These are phyloP conservation scores for Lachnellula occidentalis DNA, from an alignment of 2,329 filamentous ascomycete genomes.

Conservation along the genomic window DNA sequence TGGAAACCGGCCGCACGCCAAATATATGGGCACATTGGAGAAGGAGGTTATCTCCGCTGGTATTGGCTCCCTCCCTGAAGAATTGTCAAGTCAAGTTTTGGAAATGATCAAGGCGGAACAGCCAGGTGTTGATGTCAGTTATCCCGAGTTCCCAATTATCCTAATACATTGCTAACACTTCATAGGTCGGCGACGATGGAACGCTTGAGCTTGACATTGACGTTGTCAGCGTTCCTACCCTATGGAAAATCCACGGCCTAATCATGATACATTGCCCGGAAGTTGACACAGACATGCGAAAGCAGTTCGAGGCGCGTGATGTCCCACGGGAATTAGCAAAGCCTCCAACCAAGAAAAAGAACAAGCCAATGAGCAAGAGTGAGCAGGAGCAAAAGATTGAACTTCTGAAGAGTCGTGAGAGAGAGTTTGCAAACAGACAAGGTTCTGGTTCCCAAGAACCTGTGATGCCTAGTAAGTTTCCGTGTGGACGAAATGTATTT, in stretches of 20 bases:
- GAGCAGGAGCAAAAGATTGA: slow-evolving; percentile 66
- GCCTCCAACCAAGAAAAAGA: slow-evolving; percentile 46
- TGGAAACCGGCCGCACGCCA: slow-evolving; percentile 30
- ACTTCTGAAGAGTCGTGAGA: slow-evolving; percentile 55
- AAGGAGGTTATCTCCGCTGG: slow-evolving; percentile 88
- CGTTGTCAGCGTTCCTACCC: slow-evolving; percentile 47
- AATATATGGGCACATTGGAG: slow-evolving; percentile 66
- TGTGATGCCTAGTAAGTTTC: slow-evolving; percentile 28
- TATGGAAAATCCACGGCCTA: slow-evolving; percentile 49
- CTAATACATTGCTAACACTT: slow-evolving; percentile 18
- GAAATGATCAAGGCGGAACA: slow-evolving; percentile 84
- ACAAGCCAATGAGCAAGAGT: slow-evolving; percentile 70
- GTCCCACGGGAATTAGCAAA: slow-evolving; percentile 28
- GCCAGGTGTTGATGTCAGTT: slow-evolving; percentile 59
- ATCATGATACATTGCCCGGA: slow-evolving; percentile 47
- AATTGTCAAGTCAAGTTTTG: slow-evolving; percentile 74
- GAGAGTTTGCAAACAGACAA: slow-evolving; percentile 33
- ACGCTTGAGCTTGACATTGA: slow-evolving; percentile 57
- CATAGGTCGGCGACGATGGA: slow-evolving; percentile 42
- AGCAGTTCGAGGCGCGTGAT: slow-evolving; percentile 23
- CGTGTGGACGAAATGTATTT: not conserved
- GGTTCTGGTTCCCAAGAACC: slow-evolving; percentile 36
- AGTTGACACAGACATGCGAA: slow-evolving; percentile 31
- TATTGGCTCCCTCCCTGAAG: slow-evolving; percentile 73
- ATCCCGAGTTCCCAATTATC: slow-evolving; percentile 2